Evolutionary conservation across 805 yeast genomes (phyloP).

Genomic region (Maudiozyma saulgeensis): DNA sequence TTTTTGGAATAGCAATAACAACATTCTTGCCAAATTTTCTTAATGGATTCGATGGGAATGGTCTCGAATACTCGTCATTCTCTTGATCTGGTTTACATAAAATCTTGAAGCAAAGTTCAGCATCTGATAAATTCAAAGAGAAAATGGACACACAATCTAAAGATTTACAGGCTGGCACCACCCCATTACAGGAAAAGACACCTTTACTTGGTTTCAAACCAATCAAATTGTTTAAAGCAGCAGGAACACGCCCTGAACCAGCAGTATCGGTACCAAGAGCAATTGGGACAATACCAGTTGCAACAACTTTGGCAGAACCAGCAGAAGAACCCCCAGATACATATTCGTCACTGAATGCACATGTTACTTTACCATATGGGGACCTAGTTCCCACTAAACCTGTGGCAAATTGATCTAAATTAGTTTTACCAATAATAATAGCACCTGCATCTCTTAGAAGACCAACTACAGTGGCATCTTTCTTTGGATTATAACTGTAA

Average conservation of each 20-base stretch:
- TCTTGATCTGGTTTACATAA: constrained; percentile 62
- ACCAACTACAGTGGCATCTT: constrained; percentile 68
- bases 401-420: constrained; percentile 94
- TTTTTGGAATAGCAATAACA: constrained; percentile 66
- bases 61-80: constrained; percentile 73
- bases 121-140: constrained; percentile 68
- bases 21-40: constrained; percentile 50
- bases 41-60: constrained; percentile 58
- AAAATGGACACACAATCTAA: constrained; percentile 88
- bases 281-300: constrained; percentile 80
- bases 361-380: constrained; percentile 85
- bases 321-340: constrained; percentile 95
- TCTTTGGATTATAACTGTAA: constrained; percentile 54
- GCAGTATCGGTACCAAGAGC: constrained; percentile 96
- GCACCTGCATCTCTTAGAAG: constrained; percentile 86
- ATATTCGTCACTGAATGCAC: constrained; percentile 64
- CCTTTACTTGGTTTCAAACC: constrained; percentile 94
- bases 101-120: constrained; percentile 63
- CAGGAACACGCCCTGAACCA: constrained; percentile 97
- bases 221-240: constrained; percentile 80
- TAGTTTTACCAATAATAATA: constrained; percentile 85
- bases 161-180: constrained; percentile 95
- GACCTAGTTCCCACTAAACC: constrained; percentile 93
- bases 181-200: constrained; percentile 75
- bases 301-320: constrained; percentile 90